These are phyloP conservation scores for Hyaloperonospora arabidopsidis DNA, from an alignment of 352 stramenopile species.

Conservation along the genomic window DNA sequence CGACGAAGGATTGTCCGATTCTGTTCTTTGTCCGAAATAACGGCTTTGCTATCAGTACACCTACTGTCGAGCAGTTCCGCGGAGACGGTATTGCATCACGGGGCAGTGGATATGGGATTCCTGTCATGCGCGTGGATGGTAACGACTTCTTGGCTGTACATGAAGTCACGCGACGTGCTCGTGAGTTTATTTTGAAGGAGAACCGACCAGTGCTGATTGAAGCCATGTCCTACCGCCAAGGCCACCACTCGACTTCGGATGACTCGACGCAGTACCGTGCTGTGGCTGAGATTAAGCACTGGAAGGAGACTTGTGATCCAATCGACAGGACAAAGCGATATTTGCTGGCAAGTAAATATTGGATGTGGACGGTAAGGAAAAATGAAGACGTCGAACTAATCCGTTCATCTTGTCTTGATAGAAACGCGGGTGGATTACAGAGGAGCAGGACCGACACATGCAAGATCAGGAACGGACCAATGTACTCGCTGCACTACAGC, in stretches of 20 bases:
- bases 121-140: constrained; percentile 94
- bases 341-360: constrained; percentile 52
- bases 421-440: constrained; percentile 83
- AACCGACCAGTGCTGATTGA: constrained; percentile 93
- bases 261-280: constrained; percentile 94
- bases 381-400: neutral
- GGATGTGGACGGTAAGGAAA: neutral
- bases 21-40: constrained; percentile 99
- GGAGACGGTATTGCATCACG: constrained; percentile 94
- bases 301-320: constrained; percentile 84
- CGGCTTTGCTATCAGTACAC: constrained; percentile 96
- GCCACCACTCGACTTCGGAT: constrained; percentile 98
- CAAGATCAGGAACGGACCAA: constrained; percentile 86
- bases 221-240: constrained; percentile 96
- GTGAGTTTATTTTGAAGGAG: constrained; percentile 86
- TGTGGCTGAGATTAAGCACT: constrained; percentile 89
- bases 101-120: constrained; percentile 93
- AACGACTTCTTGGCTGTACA: constrained; percentile 97
- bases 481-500: constrained; percentile 75
- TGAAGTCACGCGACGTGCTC: constrained; percentile 85
- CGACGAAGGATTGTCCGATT: constrained; percentile 92
- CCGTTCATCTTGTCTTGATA: constrained; percentile 14
- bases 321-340: constrained; percentile 89
- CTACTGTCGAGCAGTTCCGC: constrained; percentile 92
- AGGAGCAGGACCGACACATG: constrained; percentile 73